Conservation (phyloP, 1,139 yeast species). For the Candida sanyaensis region DNA sequence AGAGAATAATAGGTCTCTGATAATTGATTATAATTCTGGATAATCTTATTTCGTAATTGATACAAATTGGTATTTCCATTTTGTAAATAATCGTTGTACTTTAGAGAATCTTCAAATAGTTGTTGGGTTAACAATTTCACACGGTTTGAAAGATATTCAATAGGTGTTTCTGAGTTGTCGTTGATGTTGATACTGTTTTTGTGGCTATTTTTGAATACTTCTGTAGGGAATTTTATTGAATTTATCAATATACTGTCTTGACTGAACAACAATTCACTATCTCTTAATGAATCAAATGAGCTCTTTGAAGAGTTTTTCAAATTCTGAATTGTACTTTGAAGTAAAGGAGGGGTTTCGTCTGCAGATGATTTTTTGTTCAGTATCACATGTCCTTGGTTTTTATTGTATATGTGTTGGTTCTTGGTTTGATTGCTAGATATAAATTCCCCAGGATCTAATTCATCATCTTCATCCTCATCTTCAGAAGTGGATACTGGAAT, state of each 20-base stretch:
- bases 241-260: slow-evolving; percentile 7
- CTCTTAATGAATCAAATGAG: slow-evolving; percentile 7
- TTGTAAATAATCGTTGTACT: slow-evolving; percentile 18
- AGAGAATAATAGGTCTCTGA: slow-evolving; percentile 48
- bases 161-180: slow-evolving; percentile 12
- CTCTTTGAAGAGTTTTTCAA: not conserved
- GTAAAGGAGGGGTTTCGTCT: not conserved
- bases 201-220: not conserved
- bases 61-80: slow-evolving; percentile 36
- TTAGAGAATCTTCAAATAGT: slow-evolving; percentile 8
- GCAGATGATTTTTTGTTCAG: not conserved
- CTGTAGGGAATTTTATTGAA: slow-evolving; percentile 7
- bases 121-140: slow-evolving; percentile 9
- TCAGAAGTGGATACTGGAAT: slow-evolving; percentile 12
- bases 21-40: slow-evolving; percentile 32
- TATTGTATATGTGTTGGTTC: not conserved
- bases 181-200: not conserved
- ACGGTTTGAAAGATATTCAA: slow-evolving; percentile 15
- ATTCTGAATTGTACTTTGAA: slow-evolving; percentile 1
- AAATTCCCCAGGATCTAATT: slow-evolving; percentile 25
- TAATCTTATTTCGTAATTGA: slow-evolving; percentile 28
- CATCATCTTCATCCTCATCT: slow-evolving; percentile 15
- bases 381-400: not conserved
- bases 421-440: slow-evolving; percentile 7
- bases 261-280: slow-evolving; percentile 3